Percentiles rank a stretch among this genome's conserved stretches.
phyloP scores from a whole-genome alignment of 495 filamentous ascomycete species.

The Amphirosellinia nigrospora region DNA sequence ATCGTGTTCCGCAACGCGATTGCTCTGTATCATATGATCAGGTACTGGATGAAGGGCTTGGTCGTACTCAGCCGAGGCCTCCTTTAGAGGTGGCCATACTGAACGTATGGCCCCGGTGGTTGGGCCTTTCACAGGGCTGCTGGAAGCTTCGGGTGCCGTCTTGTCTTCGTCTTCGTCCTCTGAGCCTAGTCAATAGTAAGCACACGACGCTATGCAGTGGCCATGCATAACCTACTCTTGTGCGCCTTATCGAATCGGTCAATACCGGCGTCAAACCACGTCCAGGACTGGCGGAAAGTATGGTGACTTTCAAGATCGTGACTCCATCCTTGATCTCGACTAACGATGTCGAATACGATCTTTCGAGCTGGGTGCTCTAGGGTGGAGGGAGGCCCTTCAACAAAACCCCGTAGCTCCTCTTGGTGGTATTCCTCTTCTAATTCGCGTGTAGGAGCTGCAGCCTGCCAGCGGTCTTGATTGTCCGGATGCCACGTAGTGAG shows the following conservation, averaged over 20 bases:
- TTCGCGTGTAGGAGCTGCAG: slow-evolving; percentile 24
- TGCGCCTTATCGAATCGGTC: slow-evolving; percentile 49
- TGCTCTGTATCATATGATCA: slow-evolving; percentile 59
- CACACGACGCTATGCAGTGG: background rate
- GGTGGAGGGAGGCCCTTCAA: slow-evolving; percentile 36
- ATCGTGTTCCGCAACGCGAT: slow-evolving; percentile 45
- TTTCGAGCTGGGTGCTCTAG: slow-evolving; percentile 56
- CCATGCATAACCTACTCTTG: slow-evolving; percentile 23
- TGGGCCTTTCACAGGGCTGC: slow-evolving; percentile 13
- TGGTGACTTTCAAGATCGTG: slow-evolving; percentile 41
- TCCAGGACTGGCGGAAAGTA: slow-evolving; percentile 64
- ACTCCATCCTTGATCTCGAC: slow-evolving; percentile 72
- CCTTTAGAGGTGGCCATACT: slow-evolving; percentile 31
- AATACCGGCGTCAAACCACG: slow-evolving; percentile 73
- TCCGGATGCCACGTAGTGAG: slow-evolving; percentile 39
- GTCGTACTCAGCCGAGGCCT: slow-evolving; percentile 31
- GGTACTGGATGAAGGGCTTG: slow-evolving; percentile 49
- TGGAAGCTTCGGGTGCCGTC: background rate
- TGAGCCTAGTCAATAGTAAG: slow-evolving; percentile 23
- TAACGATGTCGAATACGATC: slow-evolving; percentile 69
- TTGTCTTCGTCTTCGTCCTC: slow-evolving; percentile 22
- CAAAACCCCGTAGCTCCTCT: slow-evolving; percentile 40
- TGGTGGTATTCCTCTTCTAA: slow-evolving; percentile 40
- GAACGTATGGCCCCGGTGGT: slow-evolving; percentile 36
- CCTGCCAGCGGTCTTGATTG: slow-evolving; percentile 28